phyloP scores from a whole-genome alignment of 208 protist genomes.

The Trypanosoma lewisi region DNA sequence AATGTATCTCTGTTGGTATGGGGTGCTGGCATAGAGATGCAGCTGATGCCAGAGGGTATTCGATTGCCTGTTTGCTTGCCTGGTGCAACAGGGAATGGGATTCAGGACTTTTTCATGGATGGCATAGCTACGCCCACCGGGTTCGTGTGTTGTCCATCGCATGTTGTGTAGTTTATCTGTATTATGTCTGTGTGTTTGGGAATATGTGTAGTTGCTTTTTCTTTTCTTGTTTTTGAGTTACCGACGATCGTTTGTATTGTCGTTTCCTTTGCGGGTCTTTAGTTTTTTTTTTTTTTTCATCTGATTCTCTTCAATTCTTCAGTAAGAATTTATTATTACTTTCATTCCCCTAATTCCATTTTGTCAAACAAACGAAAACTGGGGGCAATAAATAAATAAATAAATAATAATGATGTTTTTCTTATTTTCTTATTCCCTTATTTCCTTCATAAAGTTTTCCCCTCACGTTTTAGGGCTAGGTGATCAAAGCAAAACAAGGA shows the following conservation, averaged over 20 bases:
- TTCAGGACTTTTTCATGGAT: constrained; percentile 15
- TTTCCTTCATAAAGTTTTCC: no score
- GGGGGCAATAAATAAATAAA: no score
- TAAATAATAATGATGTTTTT: no score
- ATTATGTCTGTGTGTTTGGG: not conserved
- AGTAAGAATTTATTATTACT: no score
- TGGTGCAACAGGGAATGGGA: not conserved
- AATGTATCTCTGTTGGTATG: not conserved
- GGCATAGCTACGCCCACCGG: constrained; percentile 16
- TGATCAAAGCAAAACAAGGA: no score
- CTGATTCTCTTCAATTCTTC: no score
- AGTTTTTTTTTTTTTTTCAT: not conserved
- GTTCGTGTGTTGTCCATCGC: constrained; percentile 1
- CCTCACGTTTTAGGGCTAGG: no score
- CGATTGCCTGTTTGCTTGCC: constrained; percentile 1
- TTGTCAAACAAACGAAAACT: no score
- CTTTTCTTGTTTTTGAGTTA: not conserved
- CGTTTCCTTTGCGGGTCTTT: not conserved
- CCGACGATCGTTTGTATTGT: not conserved
- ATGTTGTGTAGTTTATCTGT: not conserved
- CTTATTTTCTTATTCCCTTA: no score
- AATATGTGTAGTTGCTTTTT: not conserved
- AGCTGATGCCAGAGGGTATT: constrained; percentile 2
- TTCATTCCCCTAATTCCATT: no score
- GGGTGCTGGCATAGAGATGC: constrained; percentile 17